phyloP scores from a whole-genome alignment of 345 rosid genomes.

The Melaleuca alternifolia region DNA sequence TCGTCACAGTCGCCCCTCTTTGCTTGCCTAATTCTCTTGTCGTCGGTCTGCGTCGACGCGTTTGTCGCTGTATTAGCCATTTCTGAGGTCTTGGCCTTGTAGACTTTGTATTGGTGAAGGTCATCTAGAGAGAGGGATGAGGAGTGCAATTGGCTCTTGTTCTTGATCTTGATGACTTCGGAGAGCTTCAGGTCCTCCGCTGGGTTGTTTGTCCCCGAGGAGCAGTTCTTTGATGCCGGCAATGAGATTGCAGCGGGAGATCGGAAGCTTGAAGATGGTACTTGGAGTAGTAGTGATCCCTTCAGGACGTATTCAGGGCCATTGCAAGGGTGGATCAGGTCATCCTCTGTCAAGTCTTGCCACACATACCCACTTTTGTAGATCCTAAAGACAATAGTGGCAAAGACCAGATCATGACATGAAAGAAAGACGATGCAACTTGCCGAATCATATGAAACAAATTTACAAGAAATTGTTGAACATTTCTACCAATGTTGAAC shows the following conservation, averaged over 20 bases:
- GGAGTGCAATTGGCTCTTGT: constrained; percentile 3
- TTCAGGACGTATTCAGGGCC: constrained; percentile 59
- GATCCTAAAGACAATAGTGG: constrained; percentile 21
- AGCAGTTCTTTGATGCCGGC: constrained; percentile 3
- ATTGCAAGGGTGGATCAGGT: constrained; percentile 42
- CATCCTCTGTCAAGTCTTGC: constrained; percentile 55
- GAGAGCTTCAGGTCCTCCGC: constrained; percentile 14
- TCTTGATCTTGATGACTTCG: neutral
- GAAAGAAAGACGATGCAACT: neutral
- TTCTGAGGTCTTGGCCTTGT: constrained; percentile 12
- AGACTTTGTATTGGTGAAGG: constrained; percentile 3
- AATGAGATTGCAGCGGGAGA: constrained; percentile 14
- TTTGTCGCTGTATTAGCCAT: constrained; percentile 6
- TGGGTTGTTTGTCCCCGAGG: constrained; percentile 14
- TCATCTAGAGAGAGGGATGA: neutral
- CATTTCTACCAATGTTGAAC: neutral
- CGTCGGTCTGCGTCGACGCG: constrained; percentile 49
- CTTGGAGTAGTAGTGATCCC: constrained; percentile 40
- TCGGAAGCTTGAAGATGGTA: constrained; percentile 14
- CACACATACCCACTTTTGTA: constrained; percentile 61
- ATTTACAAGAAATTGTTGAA: neutral
- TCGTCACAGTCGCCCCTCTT: neutral
- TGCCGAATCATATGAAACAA: neutral
- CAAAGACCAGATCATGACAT: neutral
- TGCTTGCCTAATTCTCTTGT: neutral